Evolutionary conservation across 169 alveolate genomes (phyloP), one percentile per base, ranked within the genome.

Genomic region (Eimeria acervulina): DNA sequence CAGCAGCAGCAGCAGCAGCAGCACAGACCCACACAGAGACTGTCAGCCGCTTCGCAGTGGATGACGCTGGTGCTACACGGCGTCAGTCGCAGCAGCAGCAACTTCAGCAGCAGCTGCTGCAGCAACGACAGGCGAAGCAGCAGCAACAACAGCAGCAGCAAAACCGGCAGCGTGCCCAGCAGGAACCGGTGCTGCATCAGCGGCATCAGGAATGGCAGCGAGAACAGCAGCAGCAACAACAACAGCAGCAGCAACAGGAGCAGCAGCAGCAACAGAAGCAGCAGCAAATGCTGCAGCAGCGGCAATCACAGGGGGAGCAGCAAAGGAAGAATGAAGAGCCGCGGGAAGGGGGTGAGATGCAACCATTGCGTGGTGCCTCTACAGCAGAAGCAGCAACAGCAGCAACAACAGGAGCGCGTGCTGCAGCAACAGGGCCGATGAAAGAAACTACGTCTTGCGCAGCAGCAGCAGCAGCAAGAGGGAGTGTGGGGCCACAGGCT

Each of bases 341-440:
- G 88, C 63, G 12, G 61, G 40, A 31, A 3, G 7, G 52, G 81
- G 38, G 81, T 13, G 81, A 36, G 40, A 26, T 68, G 15, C 38
- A 36, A 68, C 40, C 40, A 26, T 36, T 68, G 15, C 40, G 81
- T 26, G 81, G 31, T n/a, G 81, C 38, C 10, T 17, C 40, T 17
- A 17, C 66, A 55, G 66, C 66, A 55, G 66, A 55, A 76, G 61
- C 88, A 76, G 88, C 88, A 76, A 19, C 88, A 36, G 88, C 88
- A 76, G 88, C 47, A 76, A 61, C 88, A 76, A 61, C 61, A 40
- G 61, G 23, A 21, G 88, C 88, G 12, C 36, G 40, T 36, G 61
- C 63, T 3, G 88, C 55, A 76, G 84, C 84, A 28, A 44, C 84
- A 72, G 84, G 19, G 6, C 28, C 51, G 38, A 17, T 33, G n/a